These are phyloP conservation scores for Cicer judaicum DNA, from an alignment of 306 rosid genomes.

Conservation along the genomic window DNA sequence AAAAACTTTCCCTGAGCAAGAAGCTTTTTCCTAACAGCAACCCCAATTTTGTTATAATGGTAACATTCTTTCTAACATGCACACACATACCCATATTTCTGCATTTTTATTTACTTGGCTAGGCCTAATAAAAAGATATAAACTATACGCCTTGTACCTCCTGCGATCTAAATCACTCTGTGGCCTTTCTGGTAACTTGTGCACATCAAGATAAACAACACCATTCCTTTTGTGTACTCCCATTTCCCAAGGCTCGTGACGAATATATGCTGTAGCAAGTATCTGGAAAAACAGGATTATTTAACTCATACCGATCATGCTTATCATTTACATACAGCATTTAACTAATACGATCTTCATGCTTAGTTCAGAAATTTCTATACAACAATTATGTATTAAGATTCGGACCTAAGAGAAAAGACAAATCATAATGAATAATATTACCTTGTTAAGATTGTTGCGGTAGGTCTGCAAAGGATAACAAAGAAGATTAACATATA, in stretches of 20 bases:
- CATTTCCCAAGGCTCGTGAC: conserved; percentile 98
- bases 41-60: background rate
- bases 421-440: conserved; percentile 20
- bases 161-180: conserved; percentile 84
- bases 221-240: conserved; percentile 98
- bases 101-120: conserved; percentile 17
- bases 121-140: conserved; percentile 12
- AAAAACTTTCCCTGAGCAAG: conserved; percentile 20
- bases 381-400: background rate
- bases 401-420: conserved; percentile 10
- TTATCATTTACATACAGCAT: background rate
- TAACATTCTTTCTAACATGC: background rate
- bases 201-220: conserved; percentile 96
- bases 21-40: conserved; percentile 29
- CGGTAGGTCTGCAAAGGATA: conserved; percentile 76
- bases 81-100: background rate
- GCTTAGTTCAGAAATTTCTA: background rate
- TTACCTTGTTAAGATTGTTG: conserved; percentile 96
- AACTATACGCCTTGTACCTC: conserved; percentile 58
- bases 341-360: conserved; percentile 18
- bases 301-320: background rate
- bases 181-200: conserved; percentile 89
- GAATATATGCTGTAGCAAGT: conserved; percentile 84
- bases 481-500: conserved; percentile 31
- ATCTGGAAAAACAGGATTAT: conserved; percentile 58